A percentile compares a stretch with the other conserved stretches of the same genome.
phyloP scores from a whole-genome alignment of 179 eudicot species.

The Pouteria campechiana region DNA sequence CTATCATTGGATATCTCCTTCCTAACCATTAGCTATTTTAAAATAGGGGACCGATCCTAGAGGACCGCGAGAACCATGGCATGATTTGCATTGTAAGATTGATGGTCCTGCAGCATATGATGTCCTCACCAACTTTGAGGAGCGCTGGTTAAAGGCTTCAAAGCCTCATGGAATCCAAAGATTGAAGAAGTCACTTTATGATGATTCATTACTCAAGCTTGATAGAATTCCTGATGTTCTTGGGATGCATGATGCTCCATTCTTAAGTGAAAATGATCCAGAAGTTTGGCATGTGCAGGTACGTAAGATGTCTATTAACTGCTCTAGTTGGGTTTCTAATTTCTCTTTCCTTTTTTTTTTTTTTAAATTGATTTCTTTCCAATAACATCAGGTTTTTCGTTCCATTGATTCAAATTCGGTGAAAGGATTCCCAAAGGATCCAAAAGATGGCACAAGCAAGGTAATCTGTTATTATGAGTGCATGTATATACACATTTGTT shows the following conservation, averaged over 20 bases:
- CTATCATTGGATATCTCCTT: background rate
- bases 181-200: conserved; percentile 28
- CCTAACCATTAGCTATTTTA: background rate
- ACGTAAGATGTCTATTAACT: background rate
- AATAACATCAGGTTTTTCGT: conserved; percentile 42
- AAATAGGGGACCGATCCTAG: conserved; percentile 28
- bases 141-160: conserved; percentile 53
- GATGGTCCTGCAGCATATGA: conserved; percentile 72
- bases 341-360: background rate
- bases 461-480: conserved; percentile 16
- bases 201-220: conserved; percentile 29
- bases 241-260: conserved; percentile 27
- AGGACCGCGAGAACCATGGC: conserved; percentile 73
- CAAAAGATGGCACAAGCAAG: conserved; percentile 46
- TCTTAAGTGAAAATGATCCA: conserved; percentile 19
- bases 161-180: conserved; percentile 36
- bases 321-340: background rate
- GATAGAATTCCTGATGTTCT: conserved; percentile 33
- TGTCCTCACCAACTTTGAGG: conserved; percentile 50
- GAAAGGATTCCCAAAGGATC: conserved; percentile 44
- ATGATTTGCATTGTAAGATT: conserved; percentile 51
- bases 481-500: no score
- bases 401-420: conserved; percentile 58
- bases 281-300: conserved; percentile 50
- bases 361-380: no score